Evolutionary conservation across 1,139 yeast species (phyloP), one percentile per base, ranked within the genome.

Genomic region (Torulaspora globosa): DNA sequence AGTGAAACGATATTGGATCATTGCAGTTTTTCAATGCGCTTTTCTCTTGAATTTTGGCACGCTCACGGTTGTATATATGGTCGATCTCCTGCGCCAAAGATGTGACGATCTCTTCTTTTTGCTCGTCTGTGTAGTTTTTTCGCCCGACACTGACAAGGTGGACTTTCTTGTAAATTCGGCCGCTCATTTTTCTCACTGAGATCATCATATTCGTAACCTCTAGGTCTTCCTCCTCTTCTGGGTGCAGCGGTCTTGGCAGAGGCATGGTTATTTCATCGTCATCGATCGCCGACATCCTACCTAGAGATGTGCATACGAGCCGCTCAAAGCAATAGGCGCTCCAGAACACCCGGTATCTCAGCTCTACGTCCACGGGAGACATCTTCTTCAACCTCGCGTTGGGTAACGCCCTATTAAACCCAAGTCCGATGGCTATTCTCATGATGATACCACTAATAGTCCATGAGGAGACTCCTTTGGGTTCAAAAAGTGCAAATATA

Each of bases 241-340:
- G 69, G 18, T 60, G 58, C 21, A 71, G 49, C 2, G 72, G 57
- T 23, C 58, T 51, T 1, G 80, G 79, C 9, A 67, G 50, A 0
- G 75, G 75, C 1, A 72, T 68, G 44, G 70, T 70, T 29, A 76
- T 70, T 50, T 75, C 76, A 44, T 70, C 73, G 44, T 75, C 78
- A 31, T 69, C 69, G 14, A 76, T 67, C 1, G 73, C 69, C 14
- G 73, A 67, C 2, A 74, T 72, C 43, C 77, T 62, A 1, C 78
- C 77, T 11, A 74, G 55, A 3, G 76, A 67, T 1, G 71, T 63
- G 1, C 76, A 69, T 14, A 75, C 68, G 14, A 72, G 56, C 36
- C 77, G 56, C 52, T 76, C 81, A 60, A 71, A 72, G 43, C 70
- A 71, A 51, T 72, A 75, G 9, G 74, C 73, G 39, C 76, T 70